Evolutionary conservation across 2,329 filamentous ascomycete species (phyloP), one percentile per base, ranked within the genome.

Genomic region (Trichoderma atroviride): DNA sequence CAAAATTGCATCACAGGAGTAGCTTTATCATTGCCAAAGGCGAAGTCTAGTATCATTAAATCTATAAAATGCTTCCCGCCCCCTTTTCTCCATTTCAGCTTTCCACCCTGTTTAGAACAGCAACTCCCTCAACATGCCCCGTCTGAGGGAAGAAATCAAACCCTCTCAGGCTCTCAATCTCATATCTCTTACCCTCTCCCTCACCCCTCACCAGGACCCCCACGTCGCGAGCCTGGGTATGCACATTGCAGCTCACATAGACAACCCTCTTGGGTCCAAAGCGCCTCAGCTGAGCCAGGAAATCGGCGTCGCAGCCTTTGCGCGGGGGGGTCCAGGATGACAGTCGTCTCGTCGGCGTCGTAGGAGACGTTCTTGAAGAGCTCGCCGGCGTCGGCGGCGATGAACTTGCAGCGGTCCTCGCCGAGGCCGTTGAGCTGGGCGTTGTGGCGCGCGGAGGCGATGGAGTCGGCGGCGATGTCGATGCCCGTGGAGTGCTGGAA

Each of bases 71-170:
- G 47, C 1, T 9, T 40, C 13, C 24, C 40, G 16, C 40, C 10
- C 14, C 37, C 16, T 6, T 9, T 43, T 10, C 40, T 9, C 16
- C 37, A 9, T n/a, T 19, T 43, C 40, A 59, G 16, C 37, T 52
- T 1, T 87, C 86, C 16, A 87, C 83, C 72, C 87, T 81, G 73
- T 87, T 90, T 74, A 91, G 77, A 40, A 91, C 86, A 5, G 88
- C 88, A 52, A 91, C 88, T 57, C 89, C 88, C 77, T 92, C 89
- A 0, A 91, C 89, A 75, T 92, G 89, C 1, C 87, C 85, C 24
- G 89, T 91, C 81, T 98, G 95, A 14, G 96, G 96, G 81, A 99
- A 99, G 80, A 99, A 98, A 78, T 99, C 96, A 77, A 98, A 98
- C 0, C 95, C 96, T 59, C 91, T 86, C 58, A 99, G 81, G 77